phyloP scores from a whole-genome alignment of 1,284 basidiomycete genomes.

The Thecaphora frezii region DNA sequence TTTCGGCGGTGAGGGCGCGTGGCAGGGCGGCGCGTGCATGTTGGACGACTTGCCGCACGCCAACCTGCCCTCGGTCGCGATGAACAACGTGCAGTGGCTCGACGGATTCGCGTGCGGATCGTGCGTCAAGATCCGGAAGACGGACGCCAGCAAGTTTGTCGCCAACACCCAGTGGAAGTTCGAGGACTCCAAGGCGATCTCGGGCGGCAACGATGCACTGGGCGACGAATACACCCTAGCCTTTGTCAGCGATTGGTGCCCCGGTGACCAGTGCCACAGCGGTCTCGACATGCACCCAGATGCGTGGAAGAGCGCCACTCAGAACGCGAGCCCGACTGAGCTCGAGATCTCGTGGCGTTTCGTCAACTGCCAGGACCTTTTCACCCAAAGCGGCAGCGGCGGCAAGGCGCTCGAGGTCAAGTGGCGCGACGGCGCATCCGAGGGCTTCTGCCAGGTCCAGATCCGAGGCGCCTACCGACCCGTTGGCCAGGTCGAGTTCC shows the following conservation, averaged over 20 bases:
- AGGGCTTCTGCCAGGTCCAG: conserved; percentile 30
- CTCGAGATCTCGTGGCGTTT: conserved; percentile 29
- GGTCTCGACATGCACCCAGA: conserved; percentile 38
- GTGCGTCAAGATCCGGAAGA: conserved; percentile 28
- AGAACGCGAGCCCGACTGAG: conserved; percentile 11
- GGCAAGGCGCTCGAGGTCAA: conserved; percentile 16
- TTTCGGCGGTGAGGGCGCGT: conserved; percentile 14
- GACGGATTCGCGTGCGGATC: conserved; percentile 33
- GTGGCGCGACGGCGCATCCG: conserved; percentile 16
- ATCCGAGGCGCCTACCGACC: conserved; percentile 22
- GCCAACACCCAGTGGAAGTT: conserved; percentile 16
- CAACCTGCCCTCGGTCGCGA: conserved; percentile 24
- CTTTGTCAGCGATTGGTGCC: conserved; percentile 32
- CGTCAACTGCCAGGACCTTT: conserved; percentile 25
- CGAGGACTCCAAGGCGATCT: conserved; percentile 5
- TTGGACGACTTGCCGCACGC: conserved; percentile 22
- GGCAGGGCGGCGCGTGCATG: conserved; percentile 38
- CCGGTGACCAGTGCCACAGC: conserved; percentile 27
- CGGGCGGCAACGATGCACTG: conserved; percentile 8
- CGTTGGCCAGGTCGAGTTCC: conserved; percentile 25
- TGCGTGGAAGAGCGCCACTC: conserved; percentile 29
- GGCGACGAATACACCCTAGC: conserved; percentile 17
- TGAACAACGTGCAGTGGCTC: conserved; percentile 31
- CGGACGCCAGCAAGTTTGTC: conserved; percentile 16
- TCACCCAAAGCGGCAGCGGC: conserved; percentile 11